These are phyloP conservation scores for Penicillium sp. DNA, from an alignment of 2,329 filamentous ascomycete species.

Conservation along the genomic window DNA sequence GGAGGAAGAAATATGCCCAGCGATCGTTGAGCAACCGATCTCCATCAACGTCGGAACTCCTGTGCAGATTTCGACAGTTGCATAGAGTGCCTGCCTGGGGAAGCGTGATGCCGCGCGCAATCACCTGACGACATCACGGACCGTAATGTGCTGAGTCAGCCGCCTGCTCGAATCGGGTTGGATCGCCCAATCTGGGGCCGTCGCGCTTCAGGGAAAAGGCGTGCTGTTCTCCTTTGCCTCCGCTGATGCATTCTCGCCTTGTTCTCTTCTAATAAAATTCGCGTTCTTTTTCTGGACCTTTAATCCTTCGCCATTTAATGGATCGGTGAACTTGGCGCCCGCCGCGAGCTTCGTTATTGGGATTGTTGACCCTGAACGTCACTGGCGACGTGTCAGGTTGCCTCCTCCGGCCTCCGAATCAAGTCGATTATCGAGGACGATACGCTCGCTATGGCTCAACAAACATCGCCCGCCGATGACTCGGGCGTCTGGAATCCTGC, in stretches of 20 bases:
- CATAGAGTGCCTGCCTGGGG: too few relatives aligned
- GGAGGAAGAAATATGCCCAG: background rate
- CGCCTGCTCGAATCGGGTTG: constrained; percentile 7
- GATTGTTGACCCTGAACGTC: constrained; percentile 26
- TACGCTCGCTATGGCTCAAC: constrained; percentile 25
- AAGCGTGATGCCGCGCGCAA: too few relatives aligned
- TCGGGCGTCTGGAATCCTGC: constrained; percentile 56
- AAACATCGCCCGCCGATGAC: constrained; percentile 12
- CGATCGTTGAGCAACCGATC: too few relatives aligned
- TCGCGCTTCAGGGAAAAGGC: background rate
- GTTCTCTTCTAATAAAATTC: constrained; percentile 12
- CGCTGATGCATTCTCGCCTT: constrained; percentile 8
- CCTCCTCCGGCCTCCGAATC: constrained; percentile 12
- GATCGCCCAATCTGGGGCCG: background rate
- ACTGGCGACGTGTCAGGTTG: constrained; percentile 32
- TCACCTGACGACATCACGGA: background rate
- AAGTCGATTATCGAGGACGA: constrained; percentile 10
- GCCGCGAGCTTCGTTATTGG: constrained; percentile 11
- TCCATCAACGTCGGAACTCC: too few relatives aligned
- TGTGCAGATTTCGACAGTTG: too few relatives aligned
- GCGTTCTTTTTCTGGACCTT: constrained; percentile 3
- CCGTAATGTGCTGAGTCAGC: background rate
- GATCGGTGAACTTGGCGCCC: constrained; percentile 12
- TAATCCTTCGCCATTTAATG: constrained; percentile 15
- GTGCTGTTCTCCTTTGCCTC: constrained; percentile 4